Evolutionary conservation across 768 basidiomycete species (phyloP).

Genomic region (Cubamyces lactineus): DNA sequence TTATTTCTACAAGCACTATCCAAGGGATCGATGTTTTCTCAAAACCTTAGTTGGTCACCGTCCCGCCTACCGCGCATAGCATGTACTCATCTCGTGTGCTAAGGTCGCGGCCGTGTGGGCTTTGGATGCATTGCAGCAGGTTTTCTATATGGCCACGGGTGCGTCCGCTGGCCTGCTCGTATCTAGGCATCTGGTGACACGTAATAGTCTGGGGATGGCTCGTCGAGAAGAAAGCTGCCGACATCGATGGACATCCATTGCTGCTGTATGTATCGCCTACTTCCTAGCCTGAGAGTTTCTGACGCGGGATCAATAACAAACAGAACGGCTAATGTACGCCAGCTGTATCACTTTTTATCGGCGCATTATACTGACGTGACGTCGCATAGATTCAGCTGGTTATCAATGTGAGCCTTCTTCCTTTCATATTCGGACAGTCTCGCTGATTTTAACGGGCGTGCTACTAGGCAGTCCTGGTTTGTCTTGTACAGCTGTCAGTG

Average conservation of each 20-base stretch:
- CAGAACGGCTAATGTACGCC: not conserved
- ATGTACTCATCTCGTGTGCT: not conserved
- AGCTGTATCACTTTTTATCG: not conserved
- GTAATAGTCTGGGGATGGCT: not conserved
- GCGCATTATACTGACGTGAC: not conserved
- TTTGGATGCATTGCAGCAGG: not conserved
- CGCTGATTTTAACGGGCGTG: not conserved
- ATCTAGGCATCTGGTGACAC: not conserved
- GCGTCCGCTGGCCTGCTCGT: not conserved
- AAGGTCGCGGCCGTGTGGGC: not conserved
- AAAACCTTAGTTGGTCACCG: not conserved
- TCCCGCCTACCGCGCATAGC: not conserved
- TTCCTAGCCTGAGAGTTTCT: not conserved
- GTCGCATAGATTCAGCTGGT: not conserved
- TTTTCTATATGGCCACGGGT: constrained; percentile 1
- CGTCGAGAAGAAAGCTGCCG: not conserved
- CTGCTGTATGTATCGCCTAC: not conserved
- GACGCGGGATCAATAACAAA: not conserved
- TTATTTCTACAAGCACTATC: not conserved
- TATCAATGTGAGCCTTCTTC: not conserved
- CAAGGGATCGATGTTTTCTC: not conserved
- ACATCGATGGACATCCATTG: not conserved
- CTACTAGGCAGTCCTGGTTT: not conserved
- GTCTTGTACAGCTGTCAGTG: not conserved
- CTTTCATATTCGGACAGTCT: not conserved